phyloP scores from a whole-genome alignment of 106 monocot genomes.

The Allium sativum region DNA sequence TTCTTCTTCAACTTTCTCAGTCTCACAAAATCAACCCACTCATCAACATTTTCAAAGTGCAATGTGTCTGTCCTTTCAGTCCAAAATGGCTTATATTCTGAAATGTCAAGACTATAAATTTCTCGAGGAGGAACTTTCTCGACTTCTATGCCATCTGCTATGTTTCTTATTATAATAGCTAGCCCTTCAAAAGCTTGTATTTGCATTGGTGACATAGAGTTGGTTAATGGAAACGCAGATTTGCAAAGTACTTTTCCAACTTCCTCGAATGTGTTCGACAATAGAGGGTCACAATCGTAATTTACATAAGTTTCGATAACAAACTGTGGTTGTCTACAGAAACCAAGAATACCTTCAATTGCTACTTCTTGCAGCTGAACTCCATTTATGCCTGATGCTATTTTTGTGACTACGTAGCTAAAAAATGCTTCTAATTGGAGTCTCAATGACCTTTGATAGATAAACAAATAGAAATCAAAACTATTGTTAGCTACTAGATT shows the following conservation, averaged over 20 bases:
- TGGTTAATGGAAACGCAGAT: conserved; percentile 39
- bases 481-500: not conserved
- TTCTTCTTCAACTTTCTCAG: conserved; percentile 66
- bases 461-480: not conserved
- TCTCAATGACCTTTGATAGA: conserved; percentile 35
- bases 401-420: conserved; percentile 41
- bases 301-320: conserved; percentile 79
- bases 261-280: conserved; percentile 57
- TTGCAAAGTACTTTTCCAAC: conserved; percentile 64
- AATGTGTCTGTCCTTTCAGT: conserved; percentile 20
- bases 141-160: conserved; percentile 46
- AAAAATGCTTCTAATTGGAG: conserved; percentile 93
- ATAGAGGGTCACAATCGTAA: conserved; percentile 78
- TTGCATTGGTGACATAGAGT: conserved; percentile 27
- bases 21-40: conserved; percentile 61
- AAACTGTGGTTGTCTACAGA: conserved; percentile 73
- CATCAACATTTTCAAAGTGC: conserved; percentile 13
- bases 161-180: conserved; percentile 34
- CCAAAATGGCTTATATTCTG: conserved; percentile 62
- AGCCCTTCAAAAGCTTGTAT: conserved; percentile 78
- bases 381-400: conserved; percentile 22
- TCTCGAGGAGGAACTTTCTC: conserved; percentile 12
- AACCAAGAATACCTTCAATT: conserved; percentile 55
- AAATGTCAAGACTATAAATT: conserved; percentile 33
- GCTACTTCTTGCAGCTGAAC: conserved; percentile 76